Evolutionary conservation across 192 early-diverging fungal genomes (phyloP).

Genomic region (Coemansia sp.): DNA sequence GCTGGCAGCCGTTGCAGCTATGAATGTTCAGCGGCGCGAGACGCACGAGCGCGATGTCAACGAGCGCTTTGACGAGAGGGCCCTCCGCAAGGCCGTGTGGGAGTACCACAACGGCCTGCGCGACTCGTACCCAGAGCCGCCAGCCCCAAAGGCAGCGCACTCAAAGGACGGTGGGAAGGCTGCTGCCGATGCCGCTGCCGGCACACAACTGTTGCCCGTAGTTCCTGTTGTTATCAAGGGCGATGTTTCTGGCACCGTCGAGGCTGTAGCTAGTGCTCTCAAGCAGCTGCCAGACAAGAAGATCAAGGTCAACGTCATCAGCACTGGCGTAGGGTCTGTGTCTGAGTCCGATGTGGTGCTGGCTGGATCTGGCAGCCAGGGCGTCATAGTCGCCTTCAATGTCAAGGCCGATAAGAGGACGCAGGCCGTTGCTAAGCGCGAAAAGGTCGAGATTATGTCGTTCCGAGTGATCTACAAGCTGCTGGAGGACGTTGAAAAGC

Average conservation of each 20-base stretch:
- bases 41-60: slow-evolving; percentile 54
- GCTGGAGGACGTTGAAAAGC: slow-evolving; percentile 84
- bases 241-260: slow-evolving; percentile 92
- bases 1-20: slow-evolving; percentile 64
- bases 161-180: background rate
- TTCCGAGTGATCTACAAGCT: slow-evolving; percentile 91
- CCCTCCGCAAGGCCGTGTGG: slow-evolving; percentile 61
- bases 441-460: slow-evolving; percentile 64
- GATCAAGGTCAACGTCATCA: slow-evolving; percentile 69
- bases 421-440: slow-evolving; percentile 57
- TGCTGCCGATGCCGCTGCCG: background rate
- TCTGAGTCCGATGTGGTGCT: slow-evolving; percentile 82
- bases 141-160: slow-evolving; percentile 20
- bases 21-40: slow-evolving; percentile 72
- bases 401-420: slow-evolving; percentile 79
- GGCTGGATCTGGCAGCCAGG: slow-evolving; percentile 59
- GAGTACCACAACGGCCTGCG: slow-evolving; percentile 66
- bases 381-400: slow-evolving; percentile 83
- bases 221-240: slow-evolving; percentile 54
- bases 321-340: slow-evolving; percentile 80
- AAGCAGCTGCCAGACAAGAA: slow-evolving; percentile 75
- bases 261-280: slow-evolving; percentile 79
- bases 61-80: slow-evolving; percentile 54
- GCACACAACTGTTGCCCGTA: slow-evolving; percentile 1
- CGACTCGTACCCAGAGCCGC: slow-evolving; percentile 54